Evolutionary conservation across 106 monocot species (phyloP).

Genomic region (Allium cepa): DNA sequence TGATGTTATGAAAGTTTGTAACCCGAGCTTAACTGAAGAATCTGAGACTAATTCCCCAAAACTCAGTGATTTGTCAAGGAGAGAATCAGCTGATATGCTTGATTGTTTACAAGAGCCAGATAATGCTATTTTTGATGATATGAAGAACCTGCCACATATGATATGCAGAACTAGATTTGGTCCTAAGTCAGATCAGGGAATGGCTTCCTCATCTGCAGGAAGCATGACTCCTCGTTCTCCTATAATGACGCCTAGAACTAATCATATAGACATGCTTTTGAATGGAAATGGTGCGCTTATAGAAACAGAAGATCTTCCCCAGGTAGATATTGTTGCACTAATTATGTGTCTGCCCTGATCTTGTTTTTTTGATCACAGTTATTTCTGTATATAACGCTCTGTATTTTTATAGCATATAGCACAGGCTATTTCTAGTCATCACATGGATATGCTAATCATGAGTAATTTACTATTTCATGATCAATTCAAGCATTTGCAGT

Average conservation of each 20-base stretch:
- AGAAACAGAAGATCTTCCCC: constrained; percentile 85
- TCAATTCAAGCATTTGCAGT: no score
- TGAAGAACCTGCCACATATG: constrained; percentile 74
- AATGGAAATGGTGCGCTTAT: constrained; percentile 51
- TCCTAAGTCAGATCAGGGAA: constrained; percentile 90
- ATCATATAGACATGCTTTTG: constrained; percentile 86
- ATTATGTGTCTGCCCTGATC: not conserved
- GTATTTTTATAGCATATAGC: no score
- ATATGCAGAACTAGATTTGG: constrained; percentile 98
- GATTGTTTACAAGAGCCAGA: constrained; percentile 85
- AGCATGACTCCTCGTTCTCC: constrained; percentile 98
- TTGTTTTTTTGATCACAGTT: no score
- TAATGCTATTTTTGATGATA: constrained; percentile 47
- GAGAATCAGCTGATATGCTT: constrained; percentile 83
- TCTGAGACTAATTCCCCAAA: constrained; percentile 81
- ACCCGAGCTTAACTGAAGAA: constrained; percentile 68
- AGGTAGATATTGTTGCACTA: constrained; percentile 35
- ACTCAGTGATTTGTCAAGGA: constrained; percentile 71
- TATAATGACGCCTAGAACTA: constrained; percentile 66
- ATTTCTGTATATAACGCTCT: no score
- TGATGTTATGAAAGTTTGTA: constrained; percentile 55
- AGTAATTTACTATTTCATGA: no score
- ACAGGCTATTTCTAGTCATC: no score
- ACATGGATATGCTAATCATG: no score
- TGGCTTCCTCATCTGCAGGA: constrained; percentile 92